Evolutionary conservation across 305 asterid genomes (phyloP), one percentile per base, ranked within the genome.

Genomic region (Ilex paraguariensis): DNA sequence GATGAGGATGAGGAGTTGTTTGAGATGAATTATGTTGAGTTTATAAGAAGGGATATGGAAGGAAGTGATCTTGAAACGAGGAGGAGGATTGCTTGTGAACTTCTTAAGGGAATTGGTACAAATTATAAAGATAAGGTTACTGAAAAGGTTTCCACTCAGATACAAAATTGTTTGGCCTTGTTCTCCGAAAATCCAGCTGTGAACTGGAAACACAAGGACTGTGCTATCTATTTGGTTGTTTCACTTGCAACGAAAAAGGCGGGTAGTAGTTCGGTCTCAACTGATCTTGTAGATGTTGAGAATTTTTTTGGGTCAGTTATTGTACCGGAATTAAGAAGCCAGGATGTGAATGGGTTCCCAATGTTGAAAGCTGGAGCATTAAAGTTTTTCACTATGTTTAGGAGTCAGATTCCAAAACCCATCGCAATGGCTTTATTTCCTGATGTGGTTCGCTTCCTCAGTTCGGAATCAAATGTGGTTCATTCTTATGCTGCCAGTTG

Each of bases 401-500:
- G 99, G 75, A 81, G 73, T 71, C 96, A 83, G 74, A 82, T 94
- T 56, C 70, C 96, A 0, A 94, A 94, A 72, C 75, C 74, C 44
- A 72, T 78, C 65, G 97, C 85, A 36, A 62, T 90, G 72, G 87
- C 87, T 14, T 65, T 94, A 78, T 87, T 94, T 14, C 93, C 90
- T 13, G 95, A 94, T 59, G 95, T 94, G 55, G 87, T 83, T 57
- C 87, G 96, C 40, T 88, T 76, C 74, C 87, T 94, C 53, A 71
- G 61, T 61, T 75, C 95, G 1, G 96, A 88, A 42, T 84, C 92
- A 13, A 88, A 88, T 75, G 97, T 90, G 51, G 99, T 94, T 45
- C 99, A 94, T 75, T 90, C 99, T 3, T 94, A 94, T 81, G 95
- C 95, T 42, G 96, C 99, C 46, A 90, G 88, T 82, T 94, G 99